phyloP scores from a whole-genome alignment of 176 grass and related monocot species.

The Phoenix dactylifera region DNA sequence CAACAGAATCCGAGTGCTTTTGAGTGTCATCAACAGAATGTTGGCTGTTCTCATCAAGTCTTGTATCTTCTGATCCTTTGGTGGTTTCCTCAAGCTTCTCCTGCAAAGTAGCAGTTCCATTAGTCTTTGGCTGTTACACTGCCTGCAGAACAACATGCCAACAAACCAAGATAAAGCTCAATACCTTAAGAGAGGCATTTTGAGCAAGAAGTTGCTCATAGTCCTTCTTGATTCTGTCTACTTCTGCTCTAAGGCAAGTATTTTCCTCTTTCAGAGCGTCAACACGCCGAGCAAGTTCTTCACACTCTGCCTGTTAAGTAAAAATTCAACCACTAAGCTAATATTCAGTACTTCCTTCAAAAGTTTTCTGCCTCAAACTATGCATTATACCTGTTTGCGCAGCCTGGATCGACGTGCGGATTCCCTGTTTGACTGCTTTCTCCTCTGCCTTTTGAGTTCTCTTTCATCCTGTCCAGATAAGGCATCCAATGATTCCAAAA shows the following conservation, averaged over 20 bases:
- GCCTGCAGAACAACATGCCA: too few species aligned
- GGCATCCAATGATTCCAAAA: too few species aligned
- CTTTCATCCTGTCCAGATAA: conserved; percentile 66
- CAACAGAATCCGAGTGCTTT: conserved; percentile 13
- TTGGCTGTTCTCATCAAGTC: conserved; percentile 43
- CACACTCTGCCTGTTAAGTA: conserved; percentile 86
- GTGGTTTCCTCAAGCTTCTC: conserved; percentile 57
- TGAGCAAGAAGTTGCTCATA: conserved; percentile 71
- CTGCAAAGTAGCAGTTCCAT: conserved; percentile 30
- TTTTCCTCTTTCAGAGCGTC: conserved; percentile 93
- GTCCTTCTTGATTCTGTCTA: conserved; percentile 73
- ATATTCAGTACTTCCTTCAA: too few species aligned
- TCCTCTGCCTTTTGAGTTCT: conserved; percentile 90
- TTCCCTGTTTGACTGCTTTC: conserved; percentile 98
- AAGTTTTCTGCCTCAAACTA: neutral
- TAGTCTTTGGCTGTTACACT: too few species aligned
- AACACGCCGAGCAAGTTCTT: conserved; percentile 81
- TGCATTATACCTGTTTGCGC: conserved; percentile 69
- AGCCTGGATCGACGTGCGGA: conserved; percentile 95
- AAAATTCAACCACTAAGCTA: neutral
- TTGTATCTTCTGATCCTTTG: conserved; percentile 45
- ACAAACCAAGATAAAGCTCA: neutral
- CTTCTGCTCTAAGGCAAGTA: conserved; percentile 75
- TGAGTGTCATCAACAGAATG: conserved; percentile 40
- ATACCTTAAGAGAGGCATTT: conserved; percentile 74